These are phyloP conservation scores for Babesia ovata DNA, from an alignment of 169 alveolate genomes.

Conservation along the genomic window DNA sequence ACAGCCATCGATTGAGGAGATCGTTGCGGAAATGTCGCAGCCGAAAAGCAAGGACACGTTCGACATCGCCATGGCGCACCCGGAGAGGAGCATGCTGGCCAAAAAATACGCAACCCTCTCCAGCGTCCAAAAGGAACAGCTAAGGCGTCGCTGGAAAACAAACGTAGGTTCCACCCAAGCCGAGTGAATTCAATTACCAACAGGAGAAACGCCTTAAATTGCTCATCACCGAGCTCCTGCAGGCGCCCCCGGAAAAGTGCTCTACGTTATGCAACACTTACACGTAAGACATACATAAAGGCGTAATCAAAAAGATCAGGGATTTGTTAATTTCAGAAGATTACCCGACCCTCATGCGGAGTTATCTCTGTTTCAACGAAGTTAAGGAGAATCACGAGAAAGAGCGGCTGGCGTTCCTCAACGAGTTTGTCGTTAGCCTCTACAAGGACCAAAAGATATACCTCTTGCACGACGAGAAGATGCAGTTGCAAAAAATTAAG, in stretches of 20 bases:
- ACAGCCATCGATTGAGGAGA: neutral
- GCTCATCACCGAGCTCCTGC: constrained; percentile 43
- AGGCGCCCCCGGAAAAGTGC: constrained; percentile 12
- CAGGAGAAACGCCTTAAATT: constrained; percentile 49
- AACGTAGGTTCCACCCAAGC: constrained; percentile 17
- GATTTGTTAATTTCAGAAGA: constrained; percentile 64
- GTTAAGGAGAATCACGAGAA: constrained; percentile 28
- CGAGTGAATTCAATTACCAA: neutral
- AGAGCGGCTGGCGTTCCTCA: constrained; percentile 25
- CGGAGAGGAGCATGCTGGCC: constrained; percentile 46
- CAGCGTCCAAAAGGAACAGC: constrained; percentile 31
- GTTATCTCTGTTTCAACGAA: constrained; percentile 28
- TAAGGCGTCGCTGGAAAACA: constrained; percentile 44
- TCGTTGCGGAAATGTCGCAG: neutral
- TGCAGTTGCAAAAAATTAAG: constrained; percentile 65
- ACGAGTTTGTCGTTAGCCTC: constrained; percentile 62
- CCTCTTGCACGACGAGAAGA: constrained; percentile 53
- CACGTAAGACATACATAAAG: constrained; percentile 6
- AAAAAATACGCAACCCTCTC: constrained; percentile 46
- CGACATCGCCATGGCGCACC: constrained; percentile 40
- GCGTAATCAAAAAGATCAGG: neutral
- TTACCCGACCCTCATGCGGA: constrained; percentile 63
- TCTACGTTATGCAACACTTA: constrained; percentile 63
- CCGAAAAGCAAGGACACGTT: constrained; percentile 28
- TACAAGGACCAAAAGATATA: constrained; percentile 69